Evolutionary conservation across 225 moss, liverwort and hornwort species (phyloP).

Genomic region (Sphagnum contortum): DNA sequence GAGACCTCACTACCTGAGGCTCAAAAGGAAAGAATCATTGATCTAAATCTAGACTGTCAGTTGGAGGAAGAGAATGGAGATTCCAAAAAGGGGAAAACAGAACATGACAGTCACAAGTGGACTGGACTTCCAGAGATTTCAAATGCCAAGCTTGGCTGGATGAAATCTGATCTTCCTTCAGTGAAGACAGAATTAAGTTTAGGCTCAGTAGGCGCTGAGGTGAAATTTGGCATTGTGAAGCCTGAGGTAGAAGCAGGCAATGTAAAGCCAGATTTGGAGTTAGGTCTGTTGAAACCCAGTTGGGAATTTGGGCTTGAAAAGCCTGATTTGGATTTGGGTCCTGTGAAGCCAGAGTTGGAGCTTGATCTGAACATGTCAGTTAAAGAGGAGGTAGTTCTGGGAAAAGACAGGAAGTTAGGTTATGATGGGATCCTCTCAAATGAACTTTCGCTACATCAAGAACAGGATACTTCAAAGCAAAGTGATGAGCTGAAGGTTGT

Average conservation of each 20-base stretch:
- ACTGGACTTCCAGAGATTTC: constrained; percentile 17
- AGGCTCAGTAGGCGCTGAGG: constrained; percentile 20
- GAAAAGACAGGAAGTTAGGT: constrained; percentile 18
- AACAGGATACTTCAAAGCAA: constrained; percentile 19
- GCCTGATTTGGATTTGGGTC: constrained; percentile 35
- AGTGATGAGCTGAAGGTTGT: constrained; percentile 40
- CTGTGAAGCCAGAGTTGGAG: constrained; percentile 17
- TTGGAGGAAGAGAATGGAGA: constrained; percentile 51
- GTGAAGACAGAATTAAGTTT: constrained; percentile 52
- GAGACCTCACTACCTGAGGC: constrained; percentile 1
- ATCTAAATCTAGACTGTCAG: constrained; percentile 65
- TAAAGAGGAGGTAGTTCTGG: constrained; percentile 26
- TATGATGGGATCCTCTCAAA: constrained; percentile 12
- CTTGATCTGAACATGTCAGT: constrained; percentile 71
- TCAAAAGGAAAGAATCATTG: constrained; percentile 50
- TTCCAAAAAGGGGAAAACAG: constrained; percentile 29
- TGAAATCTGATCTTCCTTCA: constrained; percentile 12
- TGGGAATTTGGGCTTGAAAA: constrained; percentile 25
- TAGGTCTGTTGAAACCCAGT: constrained; percentile 24
- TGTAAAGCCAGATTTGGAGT: constrained; percentile 16
- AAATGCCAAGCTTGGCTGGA: constrained; percentile 15
- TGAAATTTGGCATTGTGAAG: constrained; percentile 8
- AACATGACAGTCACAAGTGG: constrained; percentile 22
- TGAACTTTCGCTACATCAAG: constrained; percentile 22
- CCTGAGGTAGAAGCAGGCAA: constrained; percentile 1